These are phyloP conservation scores for Auxenochlorella pyrenoidosa DNA, from an alignment of 139 green algal genomes.

Conservation along the genomic window DNA sequence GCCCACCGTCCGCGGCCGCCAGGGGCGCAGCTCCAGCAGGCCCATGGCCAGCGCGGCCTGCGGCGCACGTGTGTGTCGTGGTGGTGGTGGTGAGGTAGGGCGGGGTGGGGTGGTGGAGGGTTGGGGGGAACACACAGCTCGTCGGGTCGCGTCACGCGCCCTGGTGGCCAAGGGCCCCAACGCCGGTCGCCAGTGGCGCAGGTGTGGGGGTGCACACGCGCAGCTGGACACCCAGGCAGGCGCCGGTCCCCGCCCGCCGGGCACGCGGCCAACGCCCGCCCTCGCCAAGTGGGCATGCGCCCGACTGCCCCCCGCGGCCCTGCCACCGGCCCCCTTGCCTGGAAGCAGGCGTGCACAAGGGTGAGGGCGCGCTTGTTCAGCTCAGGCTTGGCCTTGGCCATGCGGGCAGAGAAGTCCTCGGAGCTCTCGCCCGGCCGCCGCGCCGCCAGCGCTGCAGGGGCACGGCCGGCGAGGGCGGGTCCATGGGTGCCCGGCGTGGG, in stretches of 20 bases:
- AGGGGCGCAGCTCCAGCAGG: slow-evolving; percentile 69
- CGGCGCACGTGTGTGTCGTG: no score
- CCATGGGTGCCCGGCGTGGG: no score
- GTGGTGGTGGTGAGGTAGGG: no score
- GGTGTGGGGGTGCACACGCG: no score
- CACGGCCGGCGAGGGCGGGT: neutral
- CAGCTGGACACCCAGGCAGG: no score
- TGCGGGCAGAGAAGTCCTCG: slow-evolving; percentile 67
- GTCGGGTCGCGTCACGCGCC: no score
- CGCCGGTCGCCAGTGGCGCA: no score
- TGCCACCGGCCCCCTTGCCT: slow-evolving; percentile 54
- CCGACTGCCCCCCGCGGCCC: neutral
- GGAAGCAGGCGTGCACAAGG: slow-evolving; percentile 77
- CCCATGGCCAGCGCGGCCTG: slow-evolving; percentile 80
- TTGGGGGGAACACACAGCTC: no score
- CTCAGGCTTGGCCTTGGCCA: slow-evolving; percentile 63
- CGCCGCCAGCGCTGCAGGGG: slow-evolving; percentile 18
- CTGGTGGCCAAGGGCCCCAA: no score
- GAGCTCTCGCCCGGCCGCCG: slow-evolving; percentile 59
- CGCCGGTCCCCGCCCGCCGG: no score
- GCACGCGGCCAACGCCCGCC: no score
- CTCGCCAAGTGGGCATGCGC: neutral
- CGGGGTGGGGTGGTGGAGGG: no score
- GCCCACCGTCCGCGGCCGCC: slow-evolving; percentile 85
- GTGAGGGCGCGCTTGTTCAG: slow-evolving; percentile 70